A percentile compares a stretch with the other conserved stretches of the same genome.
These are phyloP conservation scores for Trichoderma citrinoviride DNA, from an alignment of 2,329 filamentous ascomycete genomes.

Conservation along the genomic window DNA sequence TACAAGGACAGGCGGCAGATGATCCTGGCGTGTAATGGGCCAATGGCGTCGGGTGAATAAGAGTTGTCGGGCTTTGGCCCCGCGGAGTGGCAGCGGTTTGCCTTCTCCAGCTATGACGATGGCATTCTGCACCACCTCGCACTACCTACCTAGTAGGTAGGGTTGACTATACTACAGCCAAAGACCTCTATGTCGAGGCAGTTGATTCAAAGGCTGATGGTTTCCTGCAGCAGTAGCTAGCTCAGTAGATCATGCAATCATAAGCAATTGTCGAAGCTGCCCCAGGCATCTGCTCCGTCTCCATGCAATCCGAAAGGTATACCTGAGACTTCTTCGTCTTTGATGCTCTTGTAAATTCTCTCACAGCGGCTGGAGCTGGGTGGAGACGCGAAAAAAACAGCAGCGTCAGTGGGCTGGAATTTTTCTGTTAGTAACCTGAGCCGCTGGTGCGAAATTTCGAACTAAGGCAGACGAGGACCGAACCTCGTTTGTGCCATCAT, in stretches of 20 bases:
- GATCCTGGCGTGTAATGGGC: background rate
- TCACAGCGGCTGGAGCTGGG: slow-evolving; percentile 11
- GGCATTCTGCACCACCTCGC: background rate
- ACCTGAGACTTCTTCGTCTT: background rate
- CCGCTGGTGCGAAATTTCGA: slow-evolving; percentile 31
- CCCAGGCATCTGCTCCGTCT: slow-evolving; percentile 13
- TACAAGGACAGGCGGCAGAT: background rate
- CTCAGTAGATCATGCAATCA: no score
- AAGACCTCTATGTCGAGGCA: no score
- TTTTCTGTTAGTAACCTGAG: slow-evolving; percentile 17
- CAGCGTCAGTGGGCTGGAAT: slow-evolving; percentile 10
- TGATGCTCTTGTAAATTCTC: slow-evolving; percentile 9
- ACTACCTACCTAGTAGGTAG: no score
- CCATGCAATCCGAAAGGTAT: background rate
- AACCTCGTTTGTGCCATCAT: slow-evolving; percentile 27
- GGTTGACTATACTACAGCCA: no score
- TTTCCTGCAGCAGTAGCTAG: no score
- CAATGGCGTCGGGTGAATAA: background rate
- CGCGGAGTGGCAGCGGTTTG: background rate
- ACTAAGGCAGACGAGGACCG: slow-evolving; percentile 16
- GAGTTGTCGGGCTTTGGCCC: background rate
- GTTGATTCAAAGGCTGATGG: no score
- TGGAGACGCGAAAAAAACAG: slow-evolving; percentile 10
- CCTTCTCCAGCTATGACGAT: background rate
- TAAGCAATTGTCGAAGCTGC: background rate